Percentiles rank a stretch among this genome's conserved stretches.
Evolutionary conservation across 345 rosid genomes (phyloP).

Genomic region (Moringa oleifera): DNA sequence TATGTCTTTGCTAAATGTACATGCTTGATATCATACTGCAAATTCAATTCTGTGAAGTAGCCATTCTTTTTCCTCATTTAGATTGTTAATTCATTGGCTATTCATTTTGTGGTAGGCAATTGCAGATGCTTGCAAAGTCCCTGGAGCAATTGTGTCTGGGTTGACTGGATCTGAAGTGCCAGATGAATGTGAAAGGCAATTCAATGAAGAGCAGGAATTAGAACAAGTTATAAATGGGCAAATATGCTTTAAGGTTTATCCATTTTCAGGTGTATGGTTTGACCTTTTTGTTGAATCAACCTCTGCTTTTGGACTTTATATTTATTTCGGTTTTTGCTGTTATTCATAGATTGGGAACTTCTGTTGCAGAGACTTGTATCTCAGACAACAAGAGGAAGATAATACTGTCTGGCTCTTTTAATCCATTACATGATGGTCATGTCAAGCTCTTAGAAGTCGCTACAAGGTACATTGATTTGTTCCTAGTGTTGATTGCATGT

Average conservation of each 20-base stretch:
- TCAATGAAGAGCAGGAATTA: constrained; percentile 69
- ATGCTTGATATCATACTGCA: not conserved
- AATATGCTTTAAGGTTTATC: constrained; percentile 70
- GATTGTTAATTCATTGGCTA: constrained; percentile 4
- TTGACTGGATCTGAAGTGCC: constrained; percentile 56
- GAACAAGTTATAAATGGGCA: constrained; percentile 65
- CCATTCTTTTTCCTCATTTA: not conserved
- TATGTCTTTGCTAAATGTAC: not conserved
- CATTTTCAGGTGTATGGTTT: constrained; percentile 53
- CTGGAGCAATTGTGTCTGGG: constrained; percentile 39
- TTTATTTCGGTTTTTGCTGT: constrained; percentile 3
- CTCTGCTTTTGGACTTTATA: not conserved
- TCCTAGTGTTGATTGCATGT: not conserved
- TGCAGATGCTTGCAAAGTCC: constrained; percentile 72
- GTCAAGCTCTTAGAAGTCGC: constrained; percentile 90
- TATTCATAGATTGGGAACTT: constrained; percentile 7
- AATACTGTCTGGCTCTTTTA: constrained; percentile 86
- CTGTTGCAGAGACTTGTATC: constrained; percentile 35
- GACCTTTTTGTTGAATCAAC: constrained; percentile 17
- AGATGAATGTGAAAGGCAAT: constrained; percentile 43
- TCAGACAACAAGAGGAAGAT: constrained; percentile 58
- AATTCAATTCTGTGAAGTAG: constrained; percentile 7
- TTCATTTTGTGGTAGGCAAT: constrained; percentile 49
- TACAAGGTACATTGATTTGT: constrained; percentile 47
- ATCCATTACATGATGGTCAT: constrained; percentile 92